Percentiles rank a stretch among this genome's conserved stretches.
Conservation (phyloP, 768 basidiomycete genomes). For the Amanita brunnescens region DNA sequence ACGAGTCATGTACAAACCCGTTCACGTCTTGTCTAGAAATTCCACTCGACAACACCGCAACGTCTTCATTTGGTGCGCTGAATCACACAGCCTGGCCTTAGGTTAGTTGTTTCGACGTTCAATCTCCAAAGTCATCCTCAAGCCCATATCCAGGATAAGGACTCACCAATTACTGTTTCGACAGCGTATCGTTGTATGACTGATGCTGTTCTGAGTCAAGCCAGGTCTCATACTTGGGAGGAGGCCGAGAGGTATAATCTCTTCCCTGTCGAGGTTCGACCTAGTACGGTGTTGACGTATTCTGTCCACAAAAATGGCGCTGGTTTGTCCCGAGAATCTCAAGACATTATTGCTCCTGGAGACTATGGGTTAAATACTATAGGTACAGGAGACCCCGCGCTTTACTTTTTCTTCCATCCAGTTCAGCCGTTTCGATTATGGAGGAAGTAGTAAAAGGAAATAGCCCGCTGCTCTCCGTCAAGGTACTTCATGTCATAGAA, state of each 20-base stretch:
- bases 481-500: too few relatives aligned
- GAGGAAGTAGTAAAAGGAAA: too few relatives aligned
- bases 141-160: neutral
- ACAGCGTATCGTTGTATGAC: conserved; percentile 3
- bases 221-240: neutral
- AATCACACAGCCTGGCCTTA: neutral
- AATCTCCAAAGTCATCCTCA: neutral
- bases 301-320: conserved; percentile 2
- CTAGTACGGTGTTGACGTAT: conserved; percentile 1
- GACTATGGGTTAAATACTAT: conserved; percentile 6
- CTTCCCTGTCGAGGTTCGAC: neutral
- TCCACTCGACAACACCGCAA: conserved; percentile 1
- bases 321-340: conserved; percentile 6
- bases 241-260: neutral
- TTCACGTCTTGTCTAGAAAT: conserved; percentile 4
- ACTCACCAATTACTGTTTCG: conserved; percentile 2
- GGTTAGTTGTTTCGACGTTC: neutral
- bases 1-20: neutral
- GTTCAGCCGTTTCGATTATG: too few relatives aligned
- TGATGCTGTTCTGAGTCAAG: neutral
- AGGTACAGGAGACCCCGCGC: neutral
- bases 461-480: too few relatives aligned
- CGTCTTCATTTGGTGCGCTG: conserved; percentile 1
- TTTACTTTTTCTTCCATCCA: too few relatives aligned
- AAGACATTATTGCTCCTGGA: conserved; percentile 4